These are phyloP conservation scores for Epichloe sp. DNA, from an alignment of 2,329 filamentous ascomycete genomes.

Conservation along the genomic window DNA sequence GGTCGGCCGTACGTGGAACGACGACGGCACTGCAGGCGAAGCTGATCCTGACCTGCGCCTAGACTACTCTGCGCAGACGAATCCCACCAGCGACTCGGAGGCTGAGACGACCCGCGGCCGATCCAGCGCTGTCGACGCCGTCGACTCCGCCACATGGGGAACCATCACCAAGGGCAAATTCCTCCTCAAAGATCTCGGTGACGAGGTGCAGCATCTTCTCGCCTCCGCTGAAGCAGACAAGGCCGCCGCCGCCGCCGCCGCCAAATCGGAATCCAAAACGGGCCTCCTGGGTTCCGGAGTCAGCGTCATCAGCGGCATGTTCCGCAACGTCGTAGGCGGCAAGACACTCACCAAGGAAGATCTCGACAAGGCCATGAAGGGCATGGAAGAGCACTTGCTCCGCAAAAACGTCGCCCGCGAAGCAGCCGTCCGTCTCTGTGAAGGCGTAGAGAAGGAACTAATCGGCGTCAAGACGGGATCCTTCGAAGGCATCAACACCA, in stretches of 20 bases:
- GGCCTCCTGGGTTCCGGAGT: slow-evolving; percentile 69
- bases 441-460: slow-evolving; percentile 81
- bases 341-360: slow-evolving; percentile 84
- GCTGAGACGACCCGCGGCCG: slow-evolving; percentile 31
- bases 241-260: slow-evolving; percentile 24
- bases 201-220: slow-evolving; percentile 85
- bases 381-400: slow-evolving; percentile 89
- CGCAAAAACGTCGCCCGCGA: slow-evolving; percentile 95
- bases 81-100: slow-evolving; percentile 40
- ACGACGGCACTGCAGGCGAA: slow-evolving; percentile 76
- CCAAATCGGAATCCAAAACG: slow-evolving; percentile 35
- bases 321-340: slow-evolving; percentile 89
- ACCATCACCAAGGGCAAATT: slow-evolving; percentile 83
- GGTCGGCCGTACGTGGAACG: slow-evolving; percentile 85
- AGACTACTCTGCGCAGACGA: slow-evolving; percentile 69
- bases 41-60: slow-evolving; percentile 59
- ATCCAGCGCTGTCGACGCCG: slow-evolving; percentile 52
- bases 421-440: slow-evolving; percentile 79
- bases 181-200: slow-evolving; percentile 81
- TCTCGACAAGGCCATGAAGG: slow-evolving; percentile 82
- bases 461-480: slow-evolving; percentile 81
- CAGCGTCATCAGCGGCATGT: slow-evolving; percentile 73
- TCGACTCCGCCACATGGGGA: slow-evolving; percentile 74
- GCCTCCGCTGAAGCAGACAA: slow-evolving; percentile 62
- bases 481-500: slow-evolving; percentile 80